These are phyloP conservation scores for Osmanthus fragrans DNA, from an alignment of 257 asterid genomes.

Conservation along the genomic window DNA sequence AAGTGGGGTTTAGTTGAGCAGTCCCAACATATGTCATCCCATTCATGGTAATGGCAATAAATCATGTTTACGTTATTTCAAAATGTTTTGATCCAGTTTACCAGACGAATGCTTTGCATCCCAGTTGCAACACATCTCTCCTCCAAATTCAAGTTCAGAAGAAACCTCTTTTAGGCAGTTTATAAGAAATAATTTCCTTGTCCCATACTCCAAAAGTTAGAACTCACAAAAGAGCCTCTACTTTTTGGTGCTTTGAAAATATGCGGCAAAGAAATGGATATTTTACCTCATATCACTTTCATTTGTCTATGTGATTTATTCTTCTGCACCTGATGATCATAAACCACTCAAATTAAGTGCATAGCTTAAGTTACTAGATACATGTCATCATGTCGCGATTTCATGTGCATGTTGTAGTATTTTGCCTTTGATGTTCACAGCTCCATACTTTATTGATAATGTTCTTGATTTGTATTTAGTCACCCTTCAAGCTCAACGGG, in stretches of 20 bases:
- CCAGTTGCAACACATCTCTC: not conserved
- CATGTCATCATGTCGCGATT: not conserved
- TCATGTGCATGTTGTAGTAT: not conserved
- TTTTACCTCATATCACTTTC: not conserved
- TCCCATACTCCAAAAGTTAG: not conserved
- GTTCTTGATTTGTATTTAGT: conserved; percentile 39
- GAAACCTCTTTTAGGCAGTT: not conserved
- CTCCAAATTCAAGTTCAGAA: not conserved
- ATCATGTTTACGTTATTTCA: not conserved
- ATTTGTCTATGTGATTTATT: not conserved
- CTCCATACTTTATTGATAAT: not conserved
- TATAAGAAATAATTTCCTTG: not conserved
- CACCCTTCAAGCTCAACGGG: conserved; percentile 79
- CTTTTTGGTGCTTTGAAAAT: not conserved
- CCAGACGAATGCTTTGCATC: not conserved
- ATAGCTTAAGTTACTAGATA: not conserved
- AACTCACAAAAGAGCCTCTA: not conserved
- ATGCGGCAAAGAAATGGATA: not conserved
- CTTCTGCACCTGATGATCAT: not conserved
- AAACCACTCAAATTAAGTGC: not conserved
- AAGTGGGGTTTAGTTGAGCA: not conserved
- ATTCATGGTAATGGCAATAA: not conserved
- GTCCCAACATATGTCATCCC: not conserved
- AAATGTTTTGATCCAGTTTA: not conserved
- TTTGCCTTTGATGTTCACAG: not conserved